Base-by-base conservation (phyloP, 352 stramenopile genomes). In the Globisporangium middletonii region DNA sequence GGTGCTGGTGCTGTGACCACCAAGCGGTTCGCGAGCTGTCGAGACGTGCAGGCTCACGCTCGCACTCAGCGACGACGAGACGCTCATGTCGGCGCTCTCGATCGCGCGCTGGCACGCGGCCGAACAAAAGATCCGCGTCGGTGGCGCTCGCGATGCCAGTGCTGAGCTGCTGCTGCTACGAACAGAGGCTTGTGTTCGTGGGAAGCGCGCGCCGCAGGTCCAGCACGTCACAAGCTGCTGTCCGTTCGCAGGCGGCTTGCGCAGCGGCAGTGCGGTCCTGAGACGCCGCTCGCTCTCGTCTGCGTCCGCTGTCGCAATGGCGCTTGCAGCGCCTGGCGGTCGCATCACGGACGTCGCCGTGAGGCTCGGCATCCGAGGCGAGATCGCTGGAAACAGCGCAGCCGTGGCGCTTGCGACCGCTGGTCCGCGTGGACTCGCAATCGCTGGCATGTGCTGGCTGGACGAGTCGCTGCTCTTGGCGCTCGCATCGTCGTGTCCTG, bases 121-220 rank as follows among this genome's bases (percentile, higher is more conserved):
- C 1, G 73, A 83, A 33, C 73, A 83, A 19, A 73, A 82, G 0
- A 56, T 66, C 42, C 70, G 62, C 41, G 65, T 65, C 13, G 72
- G 60, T 1, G 76, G 62, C 0, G 33, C 26, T 50, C 59, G 51
- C 23, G 59, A 59, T 2, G 55, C 4, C 16, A 38, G 33, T 12
- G 33, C 27, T 33, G 48, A 59, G 37, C 61, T 74, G 15, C 37
- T 53, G 45, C 28, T 44, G 26, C 43, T 37, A 12, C 51, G 35
- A 45, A 55, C 12, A 26, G 44, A 50, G 18, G 51, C 43, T 26
- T 69, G 60, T 4, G 70, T 58, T 15, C 77, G 73, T 27, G 75
- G 69, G 44, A 87, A 89, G 8, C 75, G 67, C 11, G 69, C 50
- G 26, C 79, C 78, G 53, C 79, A 89, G 59, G 81, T 85, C 79